phyloP scores from a whole-genome alignment of 768 basidiomycete species.

The Boletus barrowsii region DNA sequence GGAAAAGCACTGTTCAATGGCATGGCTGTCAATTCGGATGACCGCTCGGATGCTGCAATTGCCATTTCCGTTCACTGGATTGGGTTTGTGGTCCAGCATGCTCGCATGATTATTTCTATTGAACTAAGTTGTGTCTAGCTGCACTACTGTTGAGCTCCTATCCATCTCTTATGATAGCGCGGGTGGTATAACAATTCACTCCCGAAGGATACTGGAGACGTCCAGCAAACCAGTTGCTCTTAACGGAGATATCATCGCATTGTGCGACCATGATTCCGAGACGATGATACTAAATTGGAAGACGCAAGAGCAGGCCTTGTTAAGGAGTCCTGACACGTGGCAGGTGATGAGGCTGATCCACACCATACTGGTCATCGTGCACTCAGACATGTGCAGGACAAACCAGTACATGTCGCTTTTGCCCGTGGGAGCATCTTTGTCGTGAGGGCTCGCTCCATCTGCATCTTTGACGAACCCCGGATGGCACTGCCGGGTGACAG shows the following conservation, averaged over 20 bases:
- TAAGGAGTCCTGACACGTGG: conserved; percentile 38
- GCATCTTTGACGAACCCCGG: conserved; percentile 50
- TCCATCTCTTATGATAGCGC: conserved; percentile 11
- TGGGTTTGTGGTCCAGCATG: conserved; percentile 38
- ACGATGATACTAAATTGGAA: conserved; percentile 59
- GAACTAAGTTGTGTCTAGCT: conserved; percentile 19
- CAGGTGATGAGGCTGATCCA: conserved; percentile 22
- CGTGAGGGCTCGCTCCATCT: conserved; percentile 55
- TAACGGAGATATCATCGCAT: conserved; percentile 48
- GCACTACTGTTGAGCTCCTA: conserved; percentile 29
- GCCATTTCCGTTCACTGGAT: conserved; percentile 49
- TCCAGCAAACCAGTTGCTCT: conserved; percentile 46
- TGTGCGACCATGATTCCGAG: conserved; percentile 50
- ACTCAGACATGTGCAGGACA: conserved; percentile 36
- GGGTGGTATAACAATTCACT: conserved; percentile 26
- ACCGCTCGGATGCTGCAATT: conserved; percentile 42
- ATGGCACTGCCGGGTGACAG: conserved; percentile 26
- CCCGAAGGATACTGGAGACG: conserved; percentile 37
- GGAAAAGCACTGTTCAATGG: conserved; percentile 52
- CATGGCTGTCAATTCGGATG: conserved; percentile 48
- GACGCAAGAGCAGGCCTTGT: conserved; percentile 42
- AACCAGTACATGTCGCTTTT: conserved; percentile 52
- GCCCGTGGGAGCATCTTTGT: conserved; percentile 48
- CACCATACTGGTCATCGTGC: neutral
- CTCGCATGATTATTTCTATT: neutral